These are phyloP conservation scores for Rhododendron ovatum DNA, from an alignment of 148 eudicot genomes.

Conservation along the genomic window DNA sequence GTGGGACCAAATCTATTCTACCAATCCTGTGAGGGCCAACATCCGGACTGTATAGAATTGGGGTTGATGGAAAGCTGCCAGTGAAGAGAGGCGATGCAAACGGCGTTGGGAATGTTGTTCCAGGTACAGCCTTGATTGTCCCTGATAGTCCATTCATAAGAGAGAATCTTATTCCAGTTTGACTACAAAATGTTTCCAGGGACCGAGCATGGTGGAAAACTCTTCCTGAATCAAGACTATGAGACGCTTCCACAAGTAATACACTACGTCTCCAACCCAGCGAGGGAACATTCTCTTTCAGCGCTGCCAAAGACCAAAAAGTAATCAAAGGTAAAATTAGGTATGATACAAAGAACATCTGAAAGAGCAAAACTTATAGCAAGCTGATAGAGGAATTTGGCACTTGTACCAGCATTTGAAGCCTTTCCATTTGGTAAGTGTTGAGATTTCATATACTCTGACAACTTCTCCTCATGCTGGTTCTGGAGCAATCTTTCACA, in stretches of 20 bases:
- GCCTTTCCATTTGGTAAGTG: conserved; percentile 40
- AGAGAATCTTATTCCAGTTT: conserved; percentile 61
- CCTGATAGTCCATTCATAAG: conserved; percentile 43
- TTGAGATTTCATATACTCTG: conserved; percentile 47
- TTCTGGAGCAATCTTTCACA: conserved; percentile 71
- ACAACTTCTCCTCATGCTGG: conserved; percentile 58
- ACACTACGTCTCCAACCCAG: conserved; percentile 96
- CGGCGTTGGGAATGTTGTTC: conserved; percentile 57
- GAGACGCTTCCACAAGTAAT: conserved; percentile 85
- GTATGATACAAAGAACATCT: background rate
- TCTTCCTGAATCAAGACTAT: conserved; percentile 96
- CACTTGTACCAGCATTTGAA: conserved; percentile 35
- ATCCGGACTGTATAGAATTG: conserved; percentile 79
- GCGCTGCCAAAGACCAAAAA: conserved; percentile 18
- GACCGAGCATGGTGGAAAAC: conserved; percentile 77
- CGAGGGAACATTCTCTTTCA: conserved; percentile 55
- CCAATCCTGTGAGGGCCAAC: conserved; percentile 50
- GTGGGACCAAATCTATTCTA: conserved; percentile 81
- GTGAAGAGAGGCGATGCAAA: conserved; percentile 89
- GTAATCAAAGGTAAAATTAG: background rate
- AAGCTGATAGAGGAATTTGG: conserved; percentile 10
- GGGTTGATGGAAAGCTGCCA: conserved; percentile 96
- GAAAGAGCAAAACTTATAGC: background rate
- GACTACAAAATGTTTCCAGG: conserved; percentile 79
- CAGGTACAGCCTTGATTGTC: conserved; percentile 47